Evolutionary conservation across 2,329 filamentous ascomycete genomes (phyloP), one percentile per base, ranked within the genome.

Genomic region (Phialophora tarda): DNA sequence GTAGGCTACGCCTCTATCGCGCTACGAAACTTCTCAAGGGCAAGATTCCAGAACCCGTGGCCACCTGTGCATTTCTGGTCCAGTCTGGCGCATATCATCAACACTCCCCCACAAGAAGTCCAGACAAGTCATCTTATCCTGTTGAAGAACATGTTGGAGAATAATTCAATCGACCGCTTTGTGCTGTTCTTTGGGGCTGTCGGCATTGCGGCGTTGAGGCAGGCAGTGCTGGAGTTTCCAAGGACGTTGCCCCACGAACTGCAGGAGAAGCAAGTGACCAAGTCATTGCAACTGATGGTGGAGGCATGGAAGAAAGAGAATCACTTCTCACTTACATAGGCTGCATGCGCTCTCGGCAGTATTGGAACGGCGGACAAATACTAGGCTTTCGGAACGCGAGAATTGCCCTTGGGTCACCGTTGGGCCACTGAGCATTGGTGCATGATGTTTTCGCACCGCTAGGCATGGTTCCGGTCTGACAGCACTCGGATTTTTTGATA

Each of bases 41-140:
- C 88, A 1, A 68, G 60, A 51, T 88, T 88, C 70, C 82, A 81
- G 54, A 93, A 93, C 72, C 93, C 89, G 0, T 95, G 87, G 78
- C 93, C 89, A 3, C 91, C 91, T 57, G 84, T 83, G 0, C 84
- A 93, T 63, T 98, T 95, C 81, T 99, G 95, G 95, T 84, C 83
- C 44, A 85, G 90, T 0, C 81, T 98, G 64, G 87, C 92, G 0
- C 84, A 84, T 51, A 91, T 98, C 44, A 81, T 93, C 75, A 93
- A 92, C 75, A 90, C 91, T 0, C 89, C 92, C 0, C 75, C 87
- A 0, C 77, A 80, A 10, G 84, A 91, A 70, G 84, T 90, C 10
- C 90, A 88, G n/a, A 86, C 89, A 68, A 93, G 90, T 0, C 91
- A 93, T 71, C 86, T 88, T 68, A 83, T 89, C 4, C 86, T 93